Percentiles rank a stretch among this genome's conserved stretches.
phyloP scores from a whole-genome alignment of 177 flowering plant species.

The Vitis hybrid region DNA sequence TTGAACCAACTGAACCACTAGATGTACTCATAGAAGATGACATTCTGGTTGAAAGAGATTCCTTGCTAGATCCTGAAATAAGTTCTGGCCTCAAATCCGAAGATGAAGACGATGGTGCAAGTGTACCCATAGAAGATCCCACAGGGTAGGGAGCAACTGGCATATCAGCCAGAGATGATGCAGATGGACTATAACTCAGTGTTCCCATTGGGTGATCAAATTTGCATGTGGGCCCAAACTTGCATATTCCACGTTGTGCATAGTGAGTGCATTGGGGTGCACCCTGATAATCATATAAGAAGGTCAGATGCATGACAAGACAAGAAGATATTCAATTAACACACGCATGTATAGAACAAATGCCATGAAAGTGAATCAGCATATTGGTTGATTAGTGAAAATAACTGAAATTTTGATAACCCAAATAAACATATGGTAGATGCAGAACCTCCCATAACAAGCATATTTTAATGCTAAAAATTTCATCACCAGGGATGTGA shows the following conservation, averaged over 20 bases:
- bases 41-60: constrained; percentile 44
- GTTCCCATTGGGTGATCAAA: constrained; percentile 83
- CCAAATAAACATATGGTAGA: too few species aligned
- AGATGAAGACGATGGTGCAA: constrained; percentile 90
- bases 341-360: background rate
- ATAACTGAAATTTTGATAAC: too few species aligned
- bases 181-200: constrained; percentile 86
- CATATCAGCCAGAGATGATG: constrained; percentile 90
- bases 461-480: too few species aligned
- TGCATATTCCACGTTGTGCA: constrained; percentile 74
- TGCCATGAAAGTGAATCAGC: too few species aligned
- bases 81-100: constrained; percentile 67
- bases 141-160: constrained; percentile 93
- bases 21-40: constrained; percentile 55
- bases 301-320: background rate
- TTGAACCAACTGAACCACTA: constrained; percentile 63
- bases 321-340: background rate
- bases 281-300: constrained; percentile 43
- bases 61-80: constrained; percentile 48
- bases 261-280: constrained; percentile 68
- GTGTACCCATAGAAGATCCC: constrained; percentile 67
- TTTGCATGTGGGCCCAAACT: constrained; percentile 85
- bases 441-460: too few species aligned
- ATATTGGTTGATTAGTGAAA: too few species aligned
- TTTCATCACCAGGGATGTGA: too few species aligned